Base-by-base conservation (phyloP, 225 moss, liverwort and hornwort genomes). In the Polytrichum formosum region DNA sequence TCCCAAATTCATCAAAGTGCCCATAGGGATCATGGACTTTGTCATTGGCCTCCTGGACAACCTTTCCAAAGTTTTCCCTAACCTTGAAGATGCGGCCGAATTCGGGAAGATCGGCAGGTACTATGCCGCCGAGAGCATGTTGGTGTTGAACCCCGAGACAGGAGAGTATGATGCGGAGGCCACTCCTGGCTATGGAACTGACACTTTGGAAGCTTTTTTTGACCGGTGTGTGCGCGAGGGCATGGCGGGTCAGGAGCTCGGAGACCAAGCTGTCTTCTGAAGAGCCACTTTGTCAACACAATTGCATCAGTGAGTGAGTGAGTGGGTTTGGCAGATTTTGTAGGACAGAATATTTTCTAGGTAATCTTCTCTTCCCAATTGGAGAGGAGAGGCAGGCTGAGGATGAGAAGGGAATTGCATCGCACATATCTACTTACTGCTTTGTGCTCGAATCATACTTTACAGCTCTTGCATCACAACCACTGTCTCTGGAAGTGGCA, bases 111-210 rank as follows among this genome's bases (percentile, higher is more conserved):
- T 98, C 67, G 97, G 97, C 6, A 78, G 94, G 68, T 98, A 98
- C 71, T 98, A 98, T 69, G 97, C 97, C 6, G 89, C 94, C 26
- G 97, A 98, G 73, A 98, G 97, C 76, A 98, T 98, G 97, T 84
- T 98, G 28, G 80, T 94, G 54, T 37, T 92, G 68, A 82, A 98
- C 37, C 78, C 94, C 27, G 80, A 61, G 78, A 94, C 97, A 16
- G 85, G 94, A 56, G 33, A 89, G 65, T 98, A 94, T 66, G 92
- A 98, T 73, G 88, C 90, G 18, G 88, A 88, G 65, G 94, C 91
- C 0, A 98, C 97, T 31, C 97, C 97, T 4, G 90, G 94, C 79
- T 98, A 92, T 71, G 97, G 97, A 0, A 81, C 46, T 17, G 97
- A 98, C 54, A 92, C 94, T 21, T 73, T 98, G 54, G 97, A 98